Base-by-base conservation (phyloP, 768 basidiomycete genomes). In the Rubroboletus satanas region DNA sequence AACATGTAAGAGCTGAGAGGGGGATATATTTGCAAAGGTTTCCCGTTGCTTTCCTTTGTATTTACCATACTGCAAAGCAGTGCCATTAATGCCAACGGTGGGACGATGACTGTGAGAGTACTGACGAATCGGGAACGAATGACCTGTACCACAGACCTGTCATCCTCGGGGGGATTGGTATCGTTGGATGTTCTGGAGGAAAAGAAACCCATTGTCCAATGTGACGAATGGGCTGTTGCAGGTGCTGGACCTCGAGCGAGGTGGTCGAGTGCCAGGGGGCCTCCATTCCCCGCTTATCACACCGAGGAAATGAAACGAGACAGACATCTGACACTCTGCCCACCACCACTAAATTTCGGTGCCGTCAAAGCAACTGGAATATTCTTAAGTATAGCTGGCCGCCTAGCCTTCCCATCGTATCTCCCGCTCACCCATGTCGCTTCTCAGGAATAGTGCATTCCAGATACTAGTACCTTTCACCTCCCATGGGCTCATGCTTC, bases 101-200 rank as follows among this genome's bases (percentile, higher is more conserved):
- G 39, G 51, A 28, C 23, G 37, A 57, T 51, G 63, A 62, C 60
- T 56, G 57, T 55, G 59, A 59, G 52, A 55, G 67, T 28, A 77
- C 81, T 63, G 60, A 83, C 82, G 62, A 84, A 82, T 69, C 83
- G 77, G 62, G 83, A 83, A 63, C 83, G 80, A 49, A 83, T 81
- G 64, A 81, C 80, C 56, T 78, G 74, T 29, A 81, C 69, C 49
- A 84, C 79, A 31, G 80, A 79, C 68, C 71, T 78, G 63, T 79
- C 74, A 39, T 64, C 60, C 50, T 67, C 59, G 23, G 62, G 49
- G 28, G 57, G 33, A 15, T 14, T 56, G 51, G 67, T 49, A 15
- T 62, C 62, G 38, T 56, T 54, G 17, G 56, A 23, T 32, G 53
- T 61, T 21, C 53, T 59, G 42, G 70, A 69, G 5, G 71, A 68